Evolutionary conservation across 192 early-diverging fungal genomes (phyloP).

Genomic region (Polychytrium aggregatum): DNA sequence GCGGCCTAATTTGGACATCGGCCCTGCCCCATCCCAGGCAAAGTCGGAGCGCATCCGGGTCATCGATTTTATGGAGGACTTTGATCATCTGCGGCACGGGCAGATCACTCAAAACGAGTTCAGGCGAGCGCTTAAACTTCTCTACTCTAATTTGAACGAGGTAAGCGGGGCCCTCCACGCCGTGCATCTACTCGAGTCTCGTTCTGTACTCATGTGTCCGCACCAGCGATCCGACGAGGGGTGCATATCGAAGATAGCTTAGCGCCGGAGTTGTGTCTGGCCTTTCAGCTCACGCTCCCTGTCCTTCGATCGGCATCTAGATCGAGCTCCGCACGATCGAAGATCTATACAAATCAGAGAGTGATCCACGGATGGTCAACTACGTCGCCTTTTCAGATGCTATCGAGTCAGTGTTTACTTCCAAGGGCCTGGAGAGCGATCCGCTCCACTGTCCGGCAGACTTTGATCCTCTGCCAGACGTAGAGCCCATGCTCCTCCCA

Average conservation of each 20-base stretch:
- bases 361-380: constrained; percentile 19
- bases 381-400: constrained; percentile 34
- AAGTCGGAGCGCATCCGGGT: constrained; percentile 46
- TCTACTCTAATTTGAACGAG: constrained; percentile 29
- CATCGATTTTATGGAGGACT: constrained; percentile 41
- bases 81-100: constrained; percentile 40
- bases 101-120: constrained; percentile 37
- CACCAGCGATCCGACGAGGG: too few relatives aligned
- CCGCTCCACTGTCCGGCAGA: too few relatives aligned
- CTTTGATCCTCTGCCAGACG: too few relatives aligned
- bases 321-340: constrained; percentile 21
- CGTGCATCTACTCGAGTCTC: too few relatives aligned
- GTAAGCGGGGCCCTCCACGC: too few relatives aligned
- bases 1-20: not conserved
- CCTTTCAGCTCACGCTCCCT: too few relatives aligned
- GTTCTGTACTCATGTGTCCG: too few relatives aligned
- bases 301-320: too few relatives aligned
- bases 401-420: constrained; percentile 43
- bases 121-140: constrained; percentile 30
- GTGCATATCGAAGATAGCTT: too few relatives aligned
- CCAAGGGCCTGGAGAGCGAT: constrained; percentile 25
- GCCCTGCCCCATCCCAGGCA: constrained; percentile 10
- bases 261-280: too few relatives aligned
- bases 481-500: constrained; percentile 16
- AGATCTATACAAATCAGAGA: constrained; percentile 8